phyloP scores from a whole-genome alignment of 2,329 filamentous ascomycete genomes.

The Madurella mycetomatis region DNA sequence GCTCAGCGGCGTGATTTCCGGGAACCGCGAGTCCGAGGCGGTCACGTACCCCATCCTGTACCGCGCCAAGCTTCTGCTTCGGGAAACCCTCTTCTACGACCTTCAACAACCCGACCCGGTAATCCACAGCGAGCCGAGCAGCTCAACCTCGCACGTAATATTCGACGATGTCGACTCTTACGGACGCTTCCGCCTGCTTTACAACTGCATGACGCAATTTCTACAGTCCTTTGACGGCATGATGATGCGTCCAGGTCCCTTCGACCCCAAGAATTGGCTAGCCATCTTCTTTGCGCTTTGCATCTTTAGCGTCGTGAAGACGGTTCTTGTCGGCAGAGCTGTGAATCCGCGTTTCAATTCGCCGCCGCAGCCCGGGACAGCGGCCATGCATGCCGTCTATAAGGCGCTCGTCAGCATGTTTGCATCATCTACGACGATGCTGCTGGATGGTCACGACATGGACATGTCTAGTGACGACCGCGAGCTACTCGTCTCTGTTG shows the following conservation, averaged over 20 bases:
- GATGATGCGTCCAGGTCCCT: slow-evolving; percentile 36
- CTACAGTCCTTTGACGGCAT: slow-evolving; percentile 49
- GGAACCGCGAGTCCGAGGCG: slow-evolving; percentile 45
- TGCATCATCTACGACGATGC: slow-evolving; percentile 39
- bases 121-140: slow-evolving; percentile 37
- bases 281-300: slow-evolving; percentile 52
- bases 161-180: slow-evolving; percentile 45
- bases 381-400: slow-evolving; percentile 46
- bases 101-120: slow-evolving; percentile 46
- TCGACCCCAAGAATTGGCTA: slow-evolving; percentile 44
- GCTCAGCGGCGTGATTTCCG: slow-evolving; percentile 46
- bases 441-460: slow-evolving; percentile 41
- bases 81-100: slow-evolving; percentile 53
- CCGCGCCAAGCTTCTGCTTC: slow-evolving; percentile 50
- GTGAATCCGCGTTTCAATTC: slow-evolving; percentile 25
- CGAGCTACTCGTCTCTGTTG: slow-evolving; percentile 39
- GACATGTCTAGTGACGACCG: slow-evolving; percentile 44
- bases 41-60: slow-evolving; percentile 47
- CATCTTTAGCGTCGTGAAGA: slow-evolving; percentile 54
- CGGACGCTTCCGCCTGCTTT: slow-evolving; percentile 45
- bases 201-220: slow-evolving; percentile 48
- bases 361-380: slow-evolving; percentile 27
- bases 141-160: slow-evolving; percentile 30
- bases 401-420: slow-evolving; percentile 49
- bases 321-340: slow-evolving; percentile 46